Evolutionary conservation across 2,329 filamentous ascomycete genomes (phyloP), one percentile per base, ranked within the genome.

Genomic region (Ophiosphaerella narmari): DNA sequence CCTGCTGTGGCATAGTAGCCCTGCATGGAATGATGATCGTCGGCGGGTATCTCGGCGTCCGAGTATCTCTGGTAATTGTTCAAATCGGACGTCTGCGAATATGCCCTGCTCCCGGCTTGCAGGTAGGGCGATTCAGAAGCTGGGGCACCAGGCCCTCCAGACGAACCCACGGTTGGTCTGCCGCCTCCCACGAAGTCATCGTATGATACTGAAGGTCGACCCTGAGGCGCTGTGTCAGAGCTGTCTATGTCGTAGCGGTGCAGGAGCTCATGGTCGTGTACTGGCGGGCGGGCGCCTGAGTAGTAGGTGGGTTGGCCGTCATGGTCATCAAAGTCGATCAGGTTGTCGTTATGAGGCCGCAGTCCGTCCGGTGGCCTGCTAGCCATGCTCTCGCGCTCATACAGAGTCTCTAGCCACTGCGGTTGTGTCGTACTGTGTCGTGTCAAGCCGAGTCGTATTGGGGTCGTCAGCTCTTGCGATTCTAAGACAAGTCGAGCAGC

Each of bases 51-150:
- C 72, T 97, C 91, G 52, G 89, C 82, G 74, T 96, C 91, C 39
- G 91, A 93, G 69, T 99, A 97, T 55, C 91, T 84, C 70, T 92
- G 88, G 75, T 96, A 97, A 75, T 97, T 94, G 69, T 87, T 81
- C 54, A 97, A 74, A 13, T 86, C 92, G 1, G 90, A 93, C 0
- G 88, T 89, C 72, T 97, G 93, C 38, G 84, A 87, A 63, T 84
- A 86, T 43, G 76, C 76, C 44, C 78, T 57, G 44, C 40, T 75
- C 51, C 70, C 74, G 50, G 74, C 66, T 14, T 64, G 60, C 34
- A 63, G 46, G 49, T 74, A 74, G 13, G 68, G 74, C 49, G 54
- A 57, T 50, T 73, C 65, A 36, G 68, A 68, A 29, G 71, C 70
- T 38, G 74, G 56, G 8, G 68, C 67, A 48, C 74, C 75, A 52